These are phyloP conservation scores for Elongisporangium prolatum DNA, from an alignment of 352 stramenopile genomes.

Conservation along the genomic window DNA sequence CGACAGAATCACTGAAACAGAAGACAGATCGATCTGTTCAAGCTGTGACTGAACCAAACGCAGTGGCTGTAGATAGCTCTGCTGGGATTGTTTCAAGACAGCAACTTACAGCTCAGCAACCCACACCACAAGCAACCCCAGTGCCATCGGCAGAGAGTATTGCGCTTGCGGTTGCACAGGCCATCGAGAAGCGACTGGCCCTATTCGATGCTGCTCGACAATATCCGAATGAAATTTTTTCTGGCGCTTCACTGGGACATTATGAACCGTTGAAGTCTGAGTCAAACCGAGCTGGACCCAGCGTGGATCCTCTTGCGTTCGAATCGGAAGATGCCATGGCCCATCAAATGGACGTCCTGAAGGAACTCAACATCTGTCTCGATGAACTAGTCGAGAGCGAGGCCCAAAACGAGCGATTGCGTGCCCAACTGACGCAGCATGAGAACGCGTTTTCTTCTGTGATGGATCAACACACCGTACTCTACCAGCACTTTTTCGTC, in stretches of 20 bases:
- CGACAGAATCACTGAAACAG: constrained; percentile 2
- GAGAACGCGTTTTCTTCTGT: constrained; percentile 50
- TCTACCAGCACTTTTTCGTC: constrained; percentile 74
- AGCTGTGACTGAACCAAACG: neutral
- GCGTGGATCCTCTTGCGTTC: constrained; percentile 30
- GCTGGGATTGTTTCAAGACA: neutral
- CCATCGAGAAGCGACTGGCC: constrained; percentile 31
- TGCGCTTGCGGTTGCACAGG: constrained; percentile 31
- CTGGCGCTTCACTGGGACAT: neutral
- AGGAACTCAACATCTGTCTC: constrained; percentile 61
- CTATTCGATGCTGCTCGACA: constrained; percentile 13
- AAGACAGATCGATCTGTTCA: constrained; percentile 8
- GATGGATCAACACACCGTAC: constrained; percentile 66
- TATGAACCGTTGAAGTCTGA: neutral
- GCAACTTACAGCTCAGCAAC: neutral
- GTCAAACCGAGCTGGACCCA: neutral
- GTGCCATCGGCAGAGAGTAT: constrained; percentile 25
- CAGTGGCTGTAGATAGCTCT: neutral
- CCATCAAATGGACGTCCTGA: constrained; percentile 51
- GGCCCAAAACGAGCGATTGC: constrained; percentile 43
- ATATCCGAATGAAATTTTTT: neutral
- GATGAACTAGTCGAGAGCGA: constrained; percentile 53
- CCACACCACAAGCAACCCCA: neutral
- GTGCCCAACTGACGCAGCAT: constrained; percentile 34
- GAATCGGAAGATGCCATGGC: constrained; percentile 55